These are phyloP conservation scores for Pestalotiopsis sp. DNA, from an alignment of 2,329 filamentous ascomycete genomes.

Conservation along the genomic window DNA sequence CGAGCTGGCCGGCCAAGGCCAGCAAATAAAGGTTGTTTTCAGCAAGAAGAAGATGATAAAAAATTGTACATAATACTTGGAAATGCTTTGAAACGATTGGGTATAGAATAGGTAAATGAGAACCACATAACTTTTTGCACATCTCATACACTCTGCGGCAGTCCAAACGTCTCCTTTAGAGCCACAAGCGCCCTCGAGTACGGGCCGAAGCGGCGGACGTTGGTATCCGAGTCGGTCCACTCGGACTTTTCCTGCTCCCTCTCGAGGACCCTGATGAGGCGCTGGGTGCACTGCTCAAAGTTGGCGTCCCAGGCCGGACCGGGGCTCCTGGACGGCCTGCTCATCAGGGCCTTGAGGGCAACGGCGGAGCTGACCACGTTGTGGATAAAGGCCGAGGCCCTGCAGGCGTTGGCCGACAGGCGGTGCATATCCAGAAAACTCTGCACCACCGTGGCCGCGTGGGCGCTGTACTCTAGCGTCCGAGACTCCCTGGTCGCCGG, in stretches of 20 bases:
- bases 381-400: constrained; percentile 5
- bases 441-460: constrained; percentile 4
- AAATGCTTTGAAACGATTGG: not conserved
- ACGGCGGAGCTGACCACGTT: constrained; percentile 9
- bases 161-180: not conserved
- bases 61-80: not conserved
- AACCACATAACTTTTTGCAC: not conserved
- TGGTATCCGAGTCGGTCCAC: constrained; percentile 7
- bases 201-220: constrained; percentile 4
- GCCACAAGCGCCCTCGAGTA: constrained; percentile 4
- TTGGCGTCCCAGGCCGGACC: not conserved
- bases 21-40: not conserved
- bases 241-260: constrained; percentile 8
- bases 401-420: constrained; percentile 1
- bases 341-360: constrained; percentile 2
- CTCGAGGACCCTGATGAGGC: not conserved
- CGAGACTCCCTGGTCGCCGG: not conserved
- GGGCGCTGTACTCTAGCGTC: constrained; percentile 3
- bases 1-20: constrained; percentile 42
- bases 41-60: not conserved
- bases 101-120: not conserved
- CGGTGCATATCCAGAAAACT: constrained; percentile 8
- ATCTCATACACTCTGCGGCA: not conserved
- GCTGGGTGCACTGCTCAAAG: constrained; percentile 6
- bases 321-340: not conserved